A percentile compares a stretch with the other conserved stretches of the same genome.
Evolutionary conservation across 768 basidiomycete species (phyloP).

Genomic region (Kwoniella botswanensis): DNA sequence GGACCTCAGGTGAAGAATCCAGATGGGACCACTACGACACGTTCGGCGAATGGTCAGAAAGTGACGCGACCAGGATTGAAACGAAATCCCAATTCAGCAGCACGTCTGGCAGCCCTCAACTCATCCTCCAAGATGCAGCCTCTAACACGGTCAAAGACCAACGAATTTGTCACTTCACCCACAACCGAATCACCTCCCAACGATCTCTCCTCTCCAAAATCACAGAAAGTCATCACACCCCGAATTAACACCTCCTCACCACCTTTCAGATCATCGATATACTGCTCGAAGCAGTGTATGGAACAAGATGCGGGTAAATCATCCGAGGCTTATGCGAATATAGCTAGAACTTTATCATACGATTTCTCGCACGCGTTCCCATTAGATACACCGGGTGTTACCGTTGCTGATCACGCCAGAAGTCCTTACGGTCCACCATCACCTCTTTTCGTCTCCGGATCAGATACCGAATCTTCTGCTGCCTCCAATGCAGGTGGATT

Average conservation of each 20-base stretch:
- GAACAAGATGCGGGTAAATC: conserved; percentile 40
- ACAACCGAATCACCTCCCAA: conserved; percentile 9
- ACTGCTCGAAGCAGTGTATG: conserved; percentile 48
- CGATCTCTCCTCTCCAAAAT: conserved; percentile 9
- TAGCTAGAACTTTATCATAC: conserved; percentile 35
- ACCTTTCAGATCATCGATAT: conserved; percentile 43
- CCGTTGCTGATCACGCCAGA: conserved; percentile 22
- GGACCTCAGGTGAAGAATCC: conserved; percentile 43
- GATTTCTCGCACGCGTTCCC: conserved; percentile 28
- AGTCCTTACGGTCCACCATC: conserved; percentile 46
- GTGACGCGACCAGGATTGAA: conserved; percentile 42
- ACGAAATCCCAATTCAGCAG: conserved; percentile 41
- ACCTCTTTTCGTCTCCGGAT: conserved; percentile 49
- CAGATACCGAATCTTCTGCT: conserved; percentile 42
- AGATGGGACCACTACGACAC: conserved; percentile 50
- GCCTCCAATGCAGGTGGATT: conserved; percentile 24
- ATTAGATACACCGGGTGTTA: conserved; percentile 26
- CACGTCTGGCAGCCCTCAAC: conserved; percentile 43
- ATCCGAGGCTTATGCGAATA: conserved; percentile 34
- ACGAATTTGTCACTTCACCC: conserved; percentile 18
- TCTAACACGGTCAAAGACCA: conserved; percentile 41
- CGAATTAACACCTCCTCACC: conserved; percentile 9
- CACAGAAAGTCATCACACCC: conserved; percentile 13
- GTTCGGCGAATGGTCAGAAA: conserved; percentile 45
- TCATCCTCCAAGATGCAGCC: conserved; percentile 35